These are phyloP conservation scores for Hypoxylon perforatum DNA, from an alignment of 495 filamentous ascomycete species.

Conservation along the genomic window DNA sequence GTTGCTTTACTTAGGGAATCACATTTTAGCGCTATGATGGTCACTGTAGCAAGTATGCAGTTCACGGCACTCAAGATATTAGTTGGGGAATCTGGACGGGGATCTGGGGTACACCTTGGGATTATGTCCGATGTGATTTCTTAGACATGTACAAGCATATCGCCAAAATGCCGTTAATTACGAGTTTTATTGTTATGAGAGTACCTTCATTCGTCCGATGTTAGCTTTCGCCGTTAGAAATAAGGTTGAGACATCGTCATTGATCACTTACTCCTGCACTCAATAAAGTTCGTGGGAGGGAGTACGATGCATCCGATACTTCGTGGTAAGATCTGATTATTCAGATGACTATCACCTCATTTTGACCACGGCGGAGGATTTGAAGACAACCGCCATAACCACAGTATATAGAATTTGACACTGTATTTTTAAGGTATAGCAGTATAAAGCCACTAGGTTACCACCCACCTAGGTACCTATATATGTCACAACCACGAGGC, in stretches of 20 bases:
- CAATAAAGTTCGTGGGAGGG: constrained; percentile 1
- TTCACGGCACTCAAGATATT: neutral
- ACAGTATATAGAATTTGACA: no score
- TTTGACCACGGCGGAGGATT: no score
- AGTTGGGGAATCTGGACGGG: neutral
- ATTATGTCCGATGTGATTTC: neutral
- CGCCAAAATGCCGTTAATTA: neutral
- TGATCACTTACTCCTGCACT: neutral
- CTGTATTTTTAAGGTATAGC: no score
- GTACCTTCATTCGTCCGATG: neutral
- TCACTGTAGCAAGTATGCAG: neutral
- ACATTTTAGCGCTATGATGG: neutral
- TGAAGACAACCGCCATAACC: neutral
- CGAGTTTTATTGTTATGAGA: neutral
- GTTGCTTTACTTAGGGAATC: neutral
- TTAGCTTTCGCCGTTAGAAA: neutral
- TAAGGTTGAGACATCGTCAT: constrained; percentile 23
- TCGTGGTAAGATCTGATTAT: constrained; percentile 5
- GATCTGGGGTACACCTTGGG: neutral
- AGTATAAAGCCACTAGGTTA: no score
- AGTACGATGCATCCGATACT: neutral
- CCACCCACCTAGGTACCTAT: no score
- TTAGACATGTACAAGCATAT: neutral
- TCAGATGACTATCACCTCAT: no score
- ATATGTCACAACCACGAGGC: no score